phyloP scores from a whole-genome alignment of 2,329 filamentous ascomycete species.

The Sarocladium strictum region DNA sequence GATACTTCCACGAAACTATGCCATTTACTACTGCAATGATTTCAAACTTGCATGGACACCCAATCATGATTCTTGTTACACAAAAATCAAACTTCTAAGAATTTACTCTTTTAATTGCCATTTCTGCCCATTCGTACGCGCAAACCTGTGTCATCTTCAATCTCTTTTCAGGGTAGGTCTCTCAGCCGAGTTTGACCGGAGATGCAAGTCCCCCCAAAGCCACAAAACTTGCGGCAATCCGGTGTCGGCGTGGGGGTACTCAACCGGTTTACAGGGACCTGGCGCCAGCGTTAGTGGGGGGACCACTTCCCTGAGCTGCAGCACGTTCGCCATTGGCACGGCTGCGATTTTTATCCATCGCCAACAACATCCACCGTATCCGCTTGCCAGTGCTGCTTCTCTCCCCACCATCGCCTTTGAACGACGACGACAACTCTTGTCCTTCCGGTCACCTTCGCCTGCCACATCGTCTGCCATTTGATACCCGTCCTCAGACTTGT shows the following conservation, averaged over 20 bases:
- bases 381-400: neutral
- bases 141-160: too few species aligned
- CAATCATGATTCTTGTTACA: too few species aligned
- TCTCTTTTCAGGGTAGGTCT: neutral
- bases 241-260: neutral
- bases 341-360: constrained; percentile 3
- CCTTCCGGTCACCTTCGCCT: neutral
- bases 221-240: neutral
- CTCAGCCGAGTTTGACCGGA: neutral
- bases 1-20: too few species aligned
- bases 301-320: neutral
- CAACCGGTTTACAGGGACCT: neutral
- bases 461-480: constrained; percentile 8
- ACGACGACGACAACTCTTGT: neutral
- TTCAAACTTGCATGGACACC: too few species aligned
- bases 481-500: neutral
- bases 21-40: too few species aligned
- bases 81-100: too few species aligned
- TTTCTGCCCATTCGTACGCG: too few species aligned
- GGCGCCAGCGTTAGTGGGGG: neutral
- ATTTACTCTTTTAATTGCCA: too few species aligned
- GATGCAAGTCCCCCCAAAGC: neutral
- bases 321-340: neutral
- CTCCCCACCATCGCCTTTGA: constrained; percentile 3
- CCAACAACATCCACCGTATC: neutral